Percentiles rank a stretch among this genome's conserved stretches.
Conservation (phyloP, 2,329 filamentous ascomycete species). For the Trichoderma atrobrunneum region DNA sequence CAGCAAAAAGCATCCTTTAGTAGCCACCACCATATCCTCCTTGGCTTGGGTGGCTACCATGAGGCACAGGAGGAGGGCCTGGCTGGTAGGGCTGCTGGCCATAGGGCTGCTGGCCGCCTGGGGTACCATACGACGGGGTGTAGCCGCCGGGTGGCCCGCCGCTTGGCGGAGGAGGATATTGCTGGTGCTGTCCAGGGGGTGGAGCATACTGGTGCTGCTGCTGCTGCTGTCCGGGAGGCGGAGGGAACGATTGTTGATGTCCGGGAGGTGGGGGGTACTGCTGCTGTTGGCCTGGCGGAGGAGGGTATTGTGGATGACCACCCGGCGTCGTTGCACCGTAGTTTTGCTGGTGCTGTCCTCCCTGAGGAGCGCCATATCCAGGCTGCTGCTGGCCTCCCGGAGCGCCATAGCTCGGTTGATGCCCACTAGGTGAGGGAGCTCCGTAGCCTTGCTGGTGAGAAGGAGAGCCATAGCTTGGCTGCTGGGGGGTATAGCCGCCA, state of each 20-base stretch:
- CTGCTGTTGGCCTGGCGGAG: neutral
- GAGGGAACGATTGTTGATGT: neutral
- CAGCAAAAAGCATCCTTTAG: conserved; percentile 1
- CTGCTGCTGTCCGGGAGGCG: neutral
- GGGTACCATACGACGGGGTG: conserved; percentile 30
- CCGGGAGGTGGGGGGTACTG: neutral
- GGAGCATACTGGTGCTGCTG: conserved; percentile 14
- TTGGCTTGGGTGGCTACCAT: conserved; percentile 18
- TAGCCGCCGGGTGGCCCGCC: conserved; percentile 25
- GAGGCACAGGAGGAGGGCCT: conserved; percentile 24
- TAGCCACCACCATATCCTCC: conserved; percentile 18
- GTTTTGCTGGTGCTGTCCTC: conserved; percentile 24
- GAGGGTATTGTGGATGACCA: conserved; percentile 8
- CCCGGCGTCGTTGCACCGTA: conserved; percentile 22
- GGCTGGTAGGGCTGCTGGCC: conserved; percentile 30
- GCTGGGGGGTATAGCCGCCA: conserved; percentile 23
- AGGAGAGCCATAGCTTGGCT: conserved; percentile 25
- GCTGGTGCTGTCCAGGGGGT: conserved; percentile 20
- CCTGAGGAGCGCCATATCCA: conserved; percentile 16
- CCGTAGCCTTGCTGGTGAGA: conserved; percentile 26
- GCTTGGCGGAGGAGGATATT: conserved; percentile 28
- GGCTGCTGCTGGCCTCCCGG: conserved; percentile 15
- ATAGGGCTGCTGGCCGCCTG: conserved; percentile 32
- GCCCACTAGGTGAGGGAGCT: conserved; percentile 19
- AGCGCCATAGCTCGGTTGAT: conserved; percentile 25